Evolutionary conservation across 2,329 filamentous ascomycete genomes (phyloP).

Genomic region (Esteya vermicola): DNA sequence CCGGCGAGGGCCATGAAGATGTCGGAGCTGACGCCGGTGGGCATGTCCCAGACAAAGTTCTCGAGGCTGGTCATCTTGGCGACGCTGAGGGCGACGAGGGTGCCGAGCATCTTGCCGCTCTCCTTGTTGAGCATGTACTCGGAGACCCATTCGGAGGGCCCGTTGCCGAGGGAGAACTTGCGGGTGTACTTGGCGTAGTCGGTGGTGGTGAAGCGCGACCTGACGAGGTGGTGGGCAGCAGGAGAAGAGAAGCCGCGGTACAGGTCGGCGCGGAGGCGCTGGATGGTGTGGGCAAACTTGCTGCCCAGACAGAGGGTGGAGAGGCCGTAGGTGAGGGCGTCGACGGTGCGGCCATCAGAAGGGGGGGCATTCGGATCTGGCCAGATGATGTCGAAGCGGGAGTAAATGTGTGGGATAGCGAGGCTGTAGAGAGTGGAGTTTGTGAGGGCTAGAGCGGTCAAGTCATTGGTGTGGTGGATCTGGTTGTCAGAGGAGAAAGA

Average conservation of each 20-base stretch:
- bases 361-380: constrained; percentile 53
- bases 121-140: constrained; percentile 76
- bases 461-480: constrained; percentile 70
- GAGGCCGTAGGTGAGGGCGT: constrained; percentile 70
- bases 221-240: constrained; percentile 5
- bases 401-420: constrained; percentile 67
- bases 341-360: constrained; percentile 58
- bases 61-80: constrained; percentile 71
- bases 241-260: neutral
- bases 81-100: constrained; percentile 64
- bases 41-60: constrained; percentile 81
- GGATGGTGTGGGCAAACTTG: constrained; percentile 25
- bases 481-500: constrained; percentile 17
- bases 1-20: constrained; percentile 69
- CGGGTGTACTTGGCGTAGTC: constrained; percentile 66
- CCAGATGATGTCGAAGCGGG: constrained; percentile 80
- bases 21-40: constrained; percentile 66
- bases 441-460: constrained; percentile 63
- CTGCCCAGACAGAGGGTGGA: constrained; percentile 63
- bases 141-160: constrained; percentile 61
- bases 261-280: constrained; percentile 16
- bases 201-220: constrained; percentile 28
- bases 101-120: constrained; percentile 79
- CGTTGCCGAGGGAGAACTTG: constrained; percentile 77
- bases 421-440: constrained; percentile 66